Percentiles rank a stretch among this genome's conserved stretches.
Conservation (phyloP, 495 filamentous ascomycete genomes). For the Penicillium alfredii region DNA sequence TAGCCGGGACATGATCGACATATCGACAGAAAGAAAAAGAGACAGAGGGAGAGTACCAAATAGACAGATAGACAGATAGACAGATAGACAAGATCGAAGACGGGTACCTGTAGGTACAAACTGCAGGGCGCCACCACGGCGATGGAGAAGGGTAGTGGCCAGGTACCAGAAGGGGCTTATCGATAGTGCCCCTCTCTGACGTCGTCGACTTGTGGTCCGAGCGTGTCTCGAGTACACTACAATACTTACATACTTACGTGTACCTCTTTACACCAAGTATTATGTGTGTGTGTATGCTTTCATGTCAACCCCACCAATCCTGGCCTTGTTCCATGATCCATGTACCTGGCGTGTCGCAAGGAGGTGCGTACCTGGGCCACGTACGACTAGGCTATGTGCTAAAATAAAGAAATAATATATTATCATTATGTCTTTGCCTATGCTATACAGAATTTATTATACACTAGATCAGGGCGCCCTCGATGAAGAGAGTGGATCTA, state of each 20-base stretch:
- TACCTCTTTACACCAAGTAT: no score
- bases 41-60: not conserved
- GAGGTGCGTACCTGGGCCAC: conserved; percentile 21
- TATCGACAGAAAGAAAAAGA: conserved; percentile 1
- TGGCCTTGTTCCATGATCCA: conserved; percentile 9
- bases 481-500: no score
- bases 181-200: conserved; percentile 19
- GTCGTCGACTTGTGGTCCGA: conserved; percentile 18
- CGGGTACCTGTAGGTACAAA: conserved; percentile 28
- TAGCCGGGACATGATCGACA: no score
- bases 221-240: no score
- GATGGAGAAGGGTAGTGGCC: conserved; percentile 6
- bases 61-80: not conserved
- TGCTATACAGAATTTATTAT: no score
- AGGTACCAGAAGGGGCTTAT: conserved; percentile 28
- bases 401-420: not conserved
- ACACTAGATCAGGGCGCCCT: no score
- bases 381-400: conserved; percentile 8
- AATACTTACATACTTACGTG: no score
- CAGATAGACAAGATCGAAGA: not conserved
- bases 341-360: conserved; percentile 13
- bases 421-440: no score
- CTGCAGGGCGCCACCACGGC: conserved; percentile 16
- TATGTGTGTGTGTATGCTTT: no score
- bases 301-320: no score